A percentile compares a stretch with the other conserved stretches of the same genome.
phyloP scores from a whole-genome alignment of 768 basidiomycete species.

The Lentinula boryana region DNA sequence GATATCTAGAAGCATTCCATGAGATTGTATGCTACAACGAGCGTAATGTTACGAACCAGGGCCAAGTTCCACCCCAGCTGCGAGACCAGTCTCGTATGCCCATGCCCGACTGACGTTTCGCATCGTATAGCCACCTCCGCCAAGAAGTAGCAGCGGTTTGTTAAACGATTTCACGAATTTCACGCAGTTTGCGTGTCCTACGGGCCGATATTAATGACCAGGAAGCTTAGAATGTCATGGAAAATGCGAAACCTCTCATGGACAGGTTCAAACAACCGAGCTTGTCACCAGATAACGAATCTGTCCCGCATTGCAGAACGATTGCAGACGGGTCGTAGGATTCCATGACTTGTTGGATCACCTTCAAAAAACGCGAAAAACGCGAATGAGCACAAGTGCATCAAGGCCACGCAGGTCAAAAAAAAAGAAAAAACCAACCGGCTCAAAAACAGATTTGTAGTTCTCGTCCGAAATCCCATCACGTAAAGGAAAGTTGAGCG shows the following conservation, averaged over 20 bases:
- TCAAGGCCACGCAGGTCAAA: not conserved
- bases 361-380: constrained; percentile 35
- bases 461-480: constrained; percentile 95
- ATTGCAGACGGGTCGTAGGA: constrained; percentile 92
- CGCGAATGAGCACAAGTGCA: not conserved
- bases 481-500: constrained; percentile 90
- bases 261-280: constrained; percentile 94
- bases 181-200: constrained; percentile 96
- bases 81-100: constrained; percentile 97
- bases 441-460: constrained; percentile 93
- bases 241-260: constrained; percentile 66
- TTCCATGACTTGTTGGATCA: constrained; percentile 91
- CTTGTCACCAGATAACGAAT: constrained; percentile 94
- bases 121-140: constrained; percentile 98
- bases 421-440: constrained; percentile 38
- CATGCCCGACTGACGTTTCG: constrained; percentile 94
- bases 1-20: constrained; percentile 55
- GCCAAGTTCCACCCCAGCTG: constrained; percentile 93
- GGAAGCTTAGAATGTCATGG: not conserved
- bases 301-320: constrained; percentile 95
- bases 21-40: not conserved
- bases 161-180: constrained; percentile 96
- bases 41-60: constrained; percentile 46
- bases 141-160: constrained; percentile 88
- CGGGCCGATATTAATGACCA: not conserved